A percentile compares a stretch with the other conserved stretches of the same genome.
Conservation (phyloP, 2,329 filamentous ascomycete species). For the Arachnomyces sp. region DNA sequence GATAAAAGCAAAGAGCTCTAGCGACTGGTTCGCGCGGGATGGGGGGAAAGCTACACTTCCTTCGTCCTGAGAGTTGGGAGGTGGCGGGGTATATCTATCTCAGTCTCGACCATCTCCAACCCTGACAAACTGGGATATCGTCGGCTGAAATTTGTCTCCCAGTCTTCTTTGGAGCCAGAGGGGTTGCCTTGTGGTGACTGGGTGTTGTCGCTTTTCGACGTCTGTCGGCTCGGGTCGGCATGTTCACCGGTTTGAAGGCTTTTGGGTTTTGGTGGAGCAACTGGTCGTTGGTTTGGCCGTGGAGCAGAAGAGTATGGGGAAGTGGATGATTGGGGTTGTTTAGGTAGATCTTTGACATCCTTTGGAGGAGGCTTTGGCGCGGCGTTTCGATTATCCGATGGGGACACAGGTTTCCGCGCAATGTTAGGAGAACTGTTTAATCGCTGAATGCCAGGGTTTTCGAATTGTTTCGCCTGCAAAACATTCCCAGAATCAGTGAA, state of each 20-base stretch:
- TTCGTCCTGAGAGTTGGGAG: slow-evolving; percentile 31
- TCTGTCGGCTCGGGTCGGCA: slow-evolving; percentile 7
- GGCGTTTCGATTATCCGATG: slow-evolving; percentile 3
- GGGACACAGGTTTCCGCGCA: slow-evolving; percentile 7
- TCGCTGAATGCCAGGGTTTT: slow-evolving; percentile 13
- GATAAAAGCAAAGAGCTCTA: too few relatives aligned
- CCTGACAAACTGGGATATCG: slow-evolving; percentile 77
- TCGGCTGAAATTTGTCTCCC: slow-evolving; percentile 67
- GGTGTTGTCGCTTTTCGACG: too few relatives aligned
- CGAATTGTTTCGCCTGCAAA: slow-evolving; percentile 32
- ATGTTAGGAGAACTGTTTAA: slow-evolving; percentile 2
- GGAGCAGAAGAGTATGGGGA: slow-evolving; percentile 22
- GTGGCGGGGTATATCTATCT: slow-evolving; percentile 36
- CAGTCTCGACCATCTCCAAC: slow-evolving; percentile 81
- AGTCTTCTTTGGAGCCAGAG: slow-evolving; percentile 45
- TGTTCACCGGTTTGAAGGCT: slow-evolving; percentile 43
- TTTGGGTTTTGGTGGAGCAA: slow-evolving; percentile 53
- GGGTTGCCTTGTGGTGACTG: slow-evolving; percentile 9
- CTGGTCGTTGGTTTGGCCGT: slow-evolving; percentile 35
- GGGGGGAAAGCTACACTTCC: slow-evolving; percentile 31
- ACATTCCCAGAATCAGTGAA: slow-evolving; percentile 54
- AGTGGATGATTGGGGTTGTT: slow-evolving; percentile 23
- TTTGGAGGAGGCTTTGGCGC: slow-evolving; percentile 6
- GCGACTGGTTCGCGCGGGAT: slow-evolving; percentile 9
- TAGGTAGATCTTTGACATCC: slow-evolving; percentile 6